Evolutionary conservation across 2,329 filamentous ascomycete species (phyloP), one percentile per base, ranked within the genome.

Genomic region (Albophoma yamanashiensis): DNA sequence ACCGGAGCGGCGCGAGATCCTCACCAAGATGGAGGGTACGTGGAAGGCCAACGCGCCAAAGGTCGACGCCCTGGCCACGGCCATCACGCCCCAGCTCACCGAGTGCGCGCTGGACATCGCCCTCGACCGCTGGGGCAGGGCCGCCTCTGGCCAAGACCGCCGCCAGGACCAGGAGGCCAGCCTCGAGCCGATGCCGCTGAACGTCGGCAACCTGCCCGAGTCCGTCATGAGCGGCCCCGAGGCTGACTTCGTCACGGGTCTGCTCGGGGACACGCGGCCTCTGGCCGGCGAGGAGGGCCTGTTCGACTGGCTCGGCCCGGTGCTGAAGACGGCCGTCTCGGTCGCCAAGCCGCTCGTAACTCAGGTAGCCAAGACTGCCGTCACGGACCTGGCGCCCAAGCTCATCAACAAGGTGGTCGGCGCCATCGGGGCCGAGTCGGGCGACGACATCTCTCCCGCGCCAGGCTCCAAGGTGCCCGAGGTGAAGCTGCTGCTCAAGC

Each of bases 401-500:
- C 50, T 53, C 3, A 17, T 53, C 17, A 31, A n/a, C 8, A 53
- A 34, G 50, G 50, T 36, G 17, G 27, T 34, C 8, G 47, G 47
- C 17, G 47, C 15, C 47, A 20, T n/a, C 50, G 50, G 27, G 15
- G 50, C 27, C 27, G 47, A 52, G 47, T 52, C 50, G 15, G 15
- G 27, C 8, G 27, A 20, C 15, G 7, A n/a, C 7, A 20, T n/a
- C n/a, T n/a, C 11, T 27, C 31, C 56, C 17, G 20, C n/a, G 15
- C 14, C 31, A 6, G 31, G 14, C 40, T 34, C 31, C 39, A 58
- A 58, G 27, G n/a, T 22, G 38, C 25, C 56, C 25, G 40, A 58
- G 40, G 56, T 36, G 56, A 47, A n/a, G 6, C 31, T 64, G 9
- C 53, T 64, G 4, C 56, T 64, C 36, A 56, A 64, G 57, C 64